Conservation (phyloP, 2,329 filamentous ascomycete species). For the Penicillium sp. region DNA sequence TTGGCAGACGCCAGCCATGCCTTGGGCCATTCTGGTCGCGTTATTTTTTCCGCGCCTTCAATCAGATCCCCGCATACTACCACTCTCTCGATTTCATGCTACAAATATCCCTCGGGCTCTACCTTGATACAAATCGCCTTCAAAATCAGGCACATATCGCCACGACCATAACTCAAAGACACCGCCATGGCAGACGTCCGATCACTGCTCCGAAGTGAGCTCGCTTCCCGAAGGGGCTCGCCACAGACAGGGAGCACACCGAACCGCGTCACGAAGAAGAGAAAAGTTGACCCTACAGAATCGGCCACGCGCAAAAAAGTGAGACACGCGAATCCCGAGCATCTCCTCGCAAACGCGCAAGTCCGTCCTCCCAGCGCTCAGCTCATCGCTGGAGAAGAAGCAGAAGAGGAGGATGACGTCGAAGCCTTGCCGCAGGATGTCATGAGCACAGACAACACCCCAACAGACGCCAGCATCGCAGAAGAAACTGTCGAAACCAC, state of each 20-base stretch:
- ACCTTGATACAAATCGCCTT: neutral
- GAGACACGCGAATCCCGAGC: constrained; percentile 42
- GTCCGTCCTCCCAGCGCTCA: constrained; percentile 30
- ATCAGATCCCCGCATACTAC: constrained; percentile 28
- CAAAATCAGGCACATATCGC: neutral
- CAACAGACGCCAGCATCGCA: constrained; percentile 22
- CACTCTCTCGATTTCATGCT: constrained; percentile 10
- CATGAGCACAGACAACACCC: constrained; percentile 29
- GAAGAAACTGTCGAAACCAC: constrained; percentile 18
- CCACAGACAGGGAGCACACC: constrained; percentile 53
- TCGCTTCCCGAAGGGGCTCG: constrained; percentile 72
- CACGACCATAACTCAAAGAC: neutral
- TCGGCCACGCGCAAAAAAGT: constrained; percentile 50
- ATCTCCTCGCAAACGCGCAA: constrained; percentile 36
- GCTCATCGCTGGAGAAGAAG: constrained; percentile 26
- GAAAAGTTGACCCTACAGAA: constrained; percentile 55
- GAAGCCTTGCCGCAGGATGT: constrained; percentile 33
- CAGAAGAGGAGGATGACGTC: constrained; percentile 32
- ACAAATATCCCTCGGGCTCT: neutral
- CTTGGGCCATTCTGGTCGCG: constrained; percentile 24
- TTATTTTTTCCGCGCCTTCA: constrained; percentile 23
- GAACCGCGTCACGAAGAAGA: constrained; percentile 55
- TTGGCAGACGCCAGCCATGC: constrained; percentile 29
- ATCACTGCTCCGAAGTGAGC: constrained; percentile 77
- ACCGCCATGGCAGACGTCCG: constrained; percentile 75